Evolutionary conservation across 345 rosid species (phyloP), one percentile per base, ranked within the genome.

Genomic region (Eutrema japonicum): DNA sequence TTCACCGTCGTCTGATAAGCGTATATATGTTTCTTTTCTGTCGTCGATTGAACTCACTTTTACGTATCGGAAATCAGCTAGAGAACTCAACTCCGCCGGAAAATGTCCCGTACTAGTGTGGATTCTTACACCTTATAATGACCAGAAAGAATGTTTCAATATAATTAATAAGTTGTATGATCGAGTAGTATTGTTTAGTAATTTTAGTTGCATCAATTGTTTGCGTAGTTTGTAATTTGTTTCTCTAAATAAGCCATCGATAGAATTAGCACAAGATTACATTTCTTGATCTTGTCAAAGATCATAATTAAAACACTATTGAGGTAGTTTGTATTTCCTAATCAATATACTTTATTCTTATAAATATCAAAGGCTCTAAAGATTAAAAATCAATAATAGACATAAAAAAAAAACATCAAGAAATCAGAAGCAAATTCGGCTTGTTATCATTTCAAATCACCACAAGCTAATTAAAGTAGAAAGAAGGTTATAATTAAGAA

Each of bases 1-100:
- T 68, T 83, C 49, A 83, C 81, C 45, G 76, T 45, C 47, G 85
- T 74, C 53, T 77, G 77, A 79, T 79, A 82, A 57, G 81, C 85
- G 22, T 69, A 81, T n/a, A n/a, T n/a, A n/a, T 71, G 77, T 83
- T 43, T 85, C 87, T 33, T 58, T 79, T 33, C 47, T 74, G 18
- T 81, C 83, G n/a, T 78, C 81, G 5, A 81, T 38, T 32, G 85
- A 72, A 43, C 84, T 83, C 78, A 87, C 85, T 54, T 79, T 73
- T 37, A 87, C 81, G 49, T 88, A 79, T 3, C 85, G 85, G 33
- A 87, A 87, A 22, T 73, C 70, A 0, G 89, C 88, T 16, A 60
- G 29, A 10, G 77, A 75, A 53, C 56, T 85, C 67, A 85, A 79
- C 70, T 85, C 84, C n/a, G 79, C 58, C 40, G 89, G 92, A 38